phyloP scores from a whole-genome alignment of 2,329 filamentous ascomycete genomes.

The Ramularia collo-cygni region DNA sequence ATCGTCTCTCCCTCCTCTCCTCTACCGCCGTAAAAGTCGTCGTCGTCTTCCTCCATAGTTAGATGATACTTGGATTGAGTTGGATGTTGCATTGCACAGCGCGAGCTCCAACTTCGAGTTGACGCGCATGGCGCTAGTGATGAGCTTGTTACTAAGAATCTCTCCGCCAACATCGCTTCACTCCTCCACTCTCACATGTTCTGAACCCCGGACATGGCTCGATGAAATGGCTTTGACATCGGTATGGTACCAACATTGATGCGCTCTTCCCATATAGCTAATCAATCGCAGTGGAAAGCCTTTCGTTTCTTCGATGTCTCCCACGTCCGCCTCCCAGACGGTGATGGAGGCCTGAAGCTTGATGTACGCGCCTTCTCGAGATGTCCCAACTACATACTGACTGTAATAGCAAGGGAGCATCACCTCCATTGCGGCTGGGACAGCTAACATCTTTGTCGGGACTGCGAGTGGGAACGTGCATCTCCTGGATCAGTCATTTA shows the following conservation, averaged over 20 bases:
- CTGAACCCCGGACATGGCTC: conserved; percentile 21
- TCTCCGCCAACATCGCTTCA: background rate
- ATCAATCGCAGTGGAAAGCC: conserved; percentile 73
- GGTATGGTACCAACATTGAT: conserved; percentile 16
- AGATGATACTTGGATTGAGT: conserved; percentile 1
- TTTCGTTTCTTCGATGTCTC: conserved; percentile 99
- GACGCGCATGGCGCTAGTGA: conserved; percentile 1
- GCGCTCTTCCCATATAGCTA: background rate
- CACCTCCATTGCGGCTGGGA: conserved; percentile 76
- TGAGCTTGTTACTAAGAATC: no score
- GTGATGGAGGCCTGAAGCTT: conserved; percentile 55
- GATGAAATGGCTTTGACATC: conserved; percentile 30
- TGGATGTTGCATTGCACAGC: background rate
- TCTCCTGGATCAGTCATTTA: conserved; percentile 82
- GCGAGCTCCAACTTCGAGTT: conserved; percentile 1
- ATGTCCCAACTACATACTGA: conserved; percentile 11
- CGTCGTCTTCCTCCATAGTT: conserved; percentile 46
- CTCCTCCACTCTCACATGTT: background rate
- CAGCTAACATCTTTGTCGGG: conserved; percentile 83
- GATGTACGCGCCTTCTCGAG: conserved; percentile 20
- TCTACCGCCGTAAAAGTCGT: conserved; percentile 41
- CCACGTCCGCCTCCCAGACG: conserved; percentile 71
- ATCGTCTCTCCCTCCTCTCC: conserved; percentile 18
- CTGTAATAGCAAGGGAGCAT: conserved; percentile 54
- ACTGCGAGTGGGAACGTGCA: conserved; percentile 78